Percentiles rank a stretch among this genome's conserved stretches.
Evolutionary conservation across 495 filamentous ascomycete species (phyloP).

Genomic region (Penicillium psychrofluorescens): DNA sequence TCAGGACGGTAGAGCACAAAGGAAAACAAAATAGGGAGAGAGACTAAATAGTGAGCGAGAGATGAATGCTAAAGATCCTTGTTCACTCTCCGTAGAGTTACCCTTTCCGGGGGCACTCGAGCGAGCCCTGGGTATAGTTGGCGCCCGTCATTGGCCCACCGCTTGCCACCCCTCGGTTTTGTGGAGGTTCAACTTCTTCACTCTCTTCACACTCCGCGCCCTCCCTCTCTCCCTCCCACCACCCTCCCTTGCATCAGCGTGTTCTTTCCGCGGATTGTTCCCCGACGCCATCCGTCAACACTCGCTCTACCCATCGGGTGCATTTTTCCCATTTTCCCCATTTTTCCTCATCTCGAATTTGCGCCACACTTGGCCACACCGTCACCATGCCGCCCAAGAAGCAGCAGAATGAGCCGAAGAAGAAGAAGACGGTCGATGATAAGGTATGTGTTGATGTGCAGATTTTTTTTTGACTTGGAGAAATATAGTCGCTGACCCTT

Average conservation of each 20-base stretch:
- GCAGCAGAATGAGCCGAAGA: conserved; percentile 46
- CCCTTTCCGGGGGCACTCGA: too few relatives aligned
- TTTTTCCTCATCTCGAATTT: conserved; percentile 11
- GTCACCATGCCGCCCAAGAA: conserved; percentile 91
- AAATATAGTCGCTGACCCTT: too few relatives aligned
- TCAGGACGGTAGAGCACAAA: too few relatives aligned
- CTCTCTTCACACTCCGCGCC: neutral
- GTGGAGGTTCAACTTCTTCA: conserved; percentile 12
- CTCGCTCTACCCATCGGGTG: conserved; percentile 4
- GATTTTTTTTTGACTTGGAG: neutral
- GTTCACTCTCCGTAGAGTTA: too few relatives aligned
- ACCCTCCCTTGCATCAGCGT: conserved; percentile 17
- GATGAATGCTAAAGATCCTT: too few relatives aligned
- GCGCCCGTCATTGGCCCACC: conserved; percentile 19
- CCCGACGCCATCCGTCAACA: too few relatives aligned
- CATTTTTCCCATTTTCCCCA: conserved; percentile 13
- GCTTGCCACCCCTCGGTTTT: conserved; percentile 26
- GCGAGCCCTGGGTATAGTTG: conserved; percentile 8
- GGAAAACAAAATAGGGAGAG: too few relatives aligned
- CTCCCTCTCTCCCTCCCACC: conserved; percentile 1
- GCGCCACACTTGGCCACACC: conserved; percentile 12
- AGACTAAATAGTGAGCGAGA: too few relatives aligned
- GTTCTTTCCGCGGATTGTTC: neutral
- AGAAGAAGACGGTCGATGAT: conserved; percentile 78
- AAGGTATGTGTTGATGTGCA: conserved; percentile 45